Percentiles rank a stretch among this genome's conserved stretches.
Conservation (phyloP, 495 filamentous ascomycete species). For the Lindgomyces ingoldianus region DNA sequence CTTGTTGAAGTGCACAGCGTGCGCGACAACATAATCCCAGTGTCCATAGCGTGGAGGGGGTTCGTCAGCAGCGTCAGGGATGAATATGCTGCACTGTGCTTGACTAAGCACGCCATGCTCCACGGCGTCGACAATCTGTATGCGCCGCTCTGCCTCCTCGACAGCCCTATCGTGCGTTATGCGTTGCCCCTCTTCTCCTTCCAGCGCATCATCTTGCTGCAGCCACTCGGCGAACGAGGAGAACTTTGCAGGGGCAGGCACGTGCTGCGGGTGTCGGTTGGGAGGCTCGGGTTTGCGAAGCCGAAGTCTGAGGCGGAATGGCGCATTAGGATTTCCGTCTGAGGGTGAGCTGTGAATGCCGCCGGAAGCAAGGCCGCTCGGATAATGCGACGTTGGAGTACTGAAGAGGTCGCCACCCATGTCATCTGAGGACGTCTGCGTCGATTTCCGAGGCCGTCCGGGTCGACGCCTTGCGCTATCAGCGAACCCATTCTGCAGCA, state of each 20-base stretch:
- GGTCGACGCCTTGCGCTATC: conserved; percentile 7
- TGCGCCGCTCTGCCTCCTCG: conserved; percentile 57
- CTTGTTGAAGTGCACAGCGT: conserved; percentile 76
- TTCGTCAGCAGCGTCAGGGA: conserved; percentile 72
- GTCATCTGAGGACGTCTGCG: conserved; percentile 18
- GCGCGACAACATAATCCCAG: conserved; percentile 77
- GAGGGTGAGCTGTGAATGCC: conserved; percentile 1
- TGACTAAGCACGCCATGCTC: conserved; percentile 71
- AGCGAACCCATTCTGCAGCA: not conserved
- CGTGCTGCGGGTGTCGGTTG: conserved; percentile 53
- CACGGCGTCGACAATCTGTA: conserved; percentile 67
- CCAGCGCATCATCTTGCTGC: conserved; percentile 49
- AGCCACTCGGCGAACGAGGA: conserved; percentile 61
- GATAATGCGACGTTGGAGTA: not conserved
- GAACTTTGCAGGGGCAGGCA: conserved; percentile 49
- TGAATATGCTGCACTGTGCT: conserved; percentile 70
- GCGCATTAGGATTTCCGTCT: conserved; percentile 5
- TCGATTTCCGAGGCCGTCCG: conserved; percentile 15
- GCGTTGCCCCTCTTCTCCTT: conserved; percentile 48
- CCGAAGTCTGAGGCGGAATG: conserved; percentile 30
- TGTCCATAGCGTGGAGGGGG: conserved; percentile 79
- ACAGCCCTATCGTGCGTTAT: conserved; percentile 59
- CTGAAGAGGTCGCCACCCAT: conserved; percentile 3
- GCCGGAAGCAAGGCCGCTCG: not conserved
- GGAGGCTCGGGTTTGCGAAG: conserved; percentile 24